Conservation (phyloP, 2,329 filamentous ascomycete species). For the Ascochyta viciae-villosae region DNA sequence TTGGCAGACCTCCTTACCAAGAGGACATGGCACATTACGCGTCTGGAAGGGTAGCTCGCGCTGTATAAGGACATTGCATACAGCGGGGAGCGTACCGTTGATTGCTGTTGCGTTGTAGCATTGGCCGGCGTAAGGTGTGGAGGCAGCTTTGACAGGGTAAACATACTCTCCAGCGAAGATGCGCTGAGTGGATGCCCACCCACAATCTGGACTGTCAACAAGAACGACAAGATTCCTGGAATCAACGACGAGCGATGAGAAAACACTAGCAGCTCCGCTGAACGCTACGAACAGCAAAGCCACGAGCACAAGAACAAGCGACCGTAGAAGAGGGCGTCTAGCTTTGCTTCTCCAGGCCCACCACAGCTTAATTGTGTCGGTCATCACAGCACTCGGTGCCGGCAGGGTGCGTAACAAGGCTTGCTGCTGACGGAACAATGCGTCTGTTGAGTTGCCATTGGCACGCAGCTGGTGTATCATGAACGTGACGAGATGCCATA, state of each 20-base stretch:
- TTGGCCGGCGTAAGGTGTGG: constrained; percentile 15
- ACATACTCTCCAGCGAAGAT: background rate
- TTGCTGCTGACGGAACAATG: constrained; percentile 29
- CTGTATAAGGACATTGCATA: background rate
- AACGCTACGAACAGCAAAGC: constrained; percentile 15
- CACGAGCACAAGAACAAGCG: constrained; percentile 10
- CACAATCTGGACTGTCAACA: constrained; percentile 20
- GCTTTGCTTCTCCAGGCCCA: constrained; percentile 24
- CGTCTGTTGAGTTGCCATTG: constrained; percentile 16
- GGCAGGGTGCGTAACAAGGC: constrained; percentile 28
- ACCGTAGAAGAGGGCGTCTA: constrained; percentile 12
- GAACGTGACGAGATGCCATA: constrained; percentile 32
- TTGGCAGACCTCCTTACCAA: constrained; percentile 1
- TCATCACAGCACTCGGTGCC: constrained; percentile 21
- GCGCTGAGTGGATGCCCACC: background rate
- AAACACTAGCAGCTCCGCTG: constrained; percentile 22
- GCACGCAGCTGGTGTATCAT: constrained; percentile 25
- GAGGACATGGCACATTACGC: constrained; percentile 19
- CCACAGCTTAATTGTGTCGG: constrained; percentile 27
- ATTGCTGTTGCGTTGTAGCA: constrained; percentile 10
- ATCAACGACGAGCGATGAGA: constrained; percentile 28
- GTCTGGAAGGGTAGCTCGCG: constrained; percentile 4
- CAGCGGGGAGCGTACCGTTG: background rate
- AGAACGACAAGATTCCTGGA: constrained; percentile 19
- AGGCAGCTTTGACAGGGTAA: constrained; percentile 3